A percentile compares a stretch with the other conserved stretches of the same genome.
Conservation (phyloP, 1,284 basidiomycete genomes). For the Microbotryum saponariae region DNA sequence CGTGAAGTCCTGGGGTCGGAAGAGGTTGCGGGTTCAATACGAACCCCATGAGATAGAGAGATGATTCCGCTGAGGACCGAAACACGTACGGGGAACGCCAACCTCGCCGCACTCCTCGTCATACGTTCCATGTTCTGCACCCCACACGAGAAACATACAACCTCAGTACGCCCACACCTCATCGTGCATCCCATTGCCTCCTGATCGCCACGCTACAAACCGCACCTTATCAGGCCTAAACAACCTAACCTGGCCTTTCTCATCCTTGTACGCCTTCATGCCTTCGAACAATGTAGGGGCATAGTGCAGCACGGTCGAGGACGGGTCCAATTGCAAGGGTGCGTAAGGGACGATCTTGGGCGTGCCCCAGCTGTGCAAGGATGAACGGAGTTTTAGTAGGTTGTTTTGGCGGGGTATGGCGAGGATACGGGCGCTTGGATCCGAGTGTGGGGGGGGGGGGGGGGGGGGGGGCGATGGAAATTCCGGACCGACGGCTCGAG, state of each 20-base stretch:
- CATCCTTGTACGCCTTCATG: slow-evolving; percentile 86
- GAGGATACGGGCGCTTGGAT: too few relatives aligned
- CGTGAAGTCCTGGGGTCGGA: slow-evolving; percentile 51
- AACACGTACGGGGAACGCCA: slow-evolving; percentile 54
- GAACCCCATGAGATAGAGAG: background rate
- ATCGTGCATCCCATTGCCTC: background rate
- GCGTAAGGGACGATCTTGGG: slow-evolving; percentile 79
- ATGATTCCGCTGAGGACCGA: background rate
- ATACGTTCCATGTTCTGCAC: slow-evolving; percentile 76
- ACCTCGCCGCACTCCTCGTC: slow-evolving; percentile 52
- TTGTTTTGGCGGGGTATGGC: too few relatives aligned
- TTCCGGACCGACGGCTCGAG: too few relatives aligned
- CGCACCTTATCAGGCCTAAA: slow-evolving; percentile 81
- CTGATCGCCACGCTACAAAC: too few relatives aligned
- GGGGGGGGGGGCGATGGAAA: too few relatives aligned
- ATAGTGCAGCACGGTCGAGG: slow-evolving; percentile 82
- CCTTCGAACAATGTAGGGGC: slow-evolving; percentile 85
- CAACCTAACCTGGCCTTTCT: slow-evolving; percentile 68
- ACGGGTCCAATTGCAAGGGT: slow-evolving; percentile 65
- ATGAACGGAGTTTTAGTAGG: too few relatives aligned
- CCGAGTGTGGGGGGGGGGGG: too few relatives aligned
- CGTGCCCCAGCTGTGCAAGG: slow-evolving; percentile 57
- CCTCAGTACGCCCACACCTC: background rate
- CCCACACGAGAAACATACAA: background rate
- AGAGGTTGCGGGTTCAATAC: background rate